Conservation (phyloP, 2,329 filamentous ascomycete genomes). For the Cyclaneusma minus region DNA sequence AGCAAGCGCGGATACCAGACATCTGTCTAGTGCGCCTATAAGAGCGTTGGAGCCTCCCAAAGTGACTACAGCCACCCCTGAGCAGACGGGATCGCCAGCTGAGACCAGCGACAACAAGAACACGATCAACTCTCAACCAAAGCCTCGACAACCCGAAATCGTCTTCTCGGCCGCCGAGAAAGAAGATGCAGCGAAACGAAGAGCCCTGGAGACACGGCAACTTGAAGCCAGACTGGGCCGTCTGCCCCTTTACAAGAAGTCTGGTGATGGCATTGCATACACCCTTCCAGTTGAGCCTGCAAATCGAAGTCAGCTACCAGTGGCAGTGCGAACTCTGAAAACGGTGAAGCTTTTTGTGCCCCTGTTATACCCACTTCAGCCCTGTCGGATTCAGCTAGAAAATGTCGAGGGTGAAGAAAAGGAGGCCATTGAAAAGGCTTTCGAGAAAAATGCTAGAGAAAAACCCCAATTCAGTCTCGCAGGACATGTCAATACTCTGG, state of each 20-base stretch:
- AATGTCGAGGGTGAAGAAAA: slow-evolving; percentile 45
- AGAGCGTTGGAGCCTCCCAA: slow-evolving; percentile 10
- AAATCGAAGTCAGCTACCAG: slow-evolving; percentile 42
- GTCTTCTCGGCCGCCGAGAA: slow-evolving; percentile 45
- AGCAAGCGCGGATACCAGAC: slow-evolving; percentile 17
- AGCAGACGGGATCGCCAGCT: background rate
- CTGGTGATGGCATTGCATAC: slow-evolving; percentile 53
- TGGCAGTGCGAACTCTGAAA: slow-evolving; percentile 42
- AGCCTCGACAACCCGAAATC: slow-evolving; percentile 6
- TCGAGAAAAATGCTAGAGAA: slow-evolving; percentile 39
- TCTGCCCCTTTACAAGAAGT: slow-evolving; percentile 49
- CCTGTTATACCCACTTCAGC: slow-evolving; percentile 54
- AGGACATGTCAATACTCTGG: slow-evolving; percentile 60
- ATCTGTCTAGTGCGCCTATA: slow-evolving; percentile 13
- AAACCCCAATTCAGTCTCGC: slow-evolving; percentile 48
- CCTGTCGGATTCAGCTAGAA: slow-evolving; percentile 48
- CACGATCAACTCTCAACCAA: slow-evolving; percentile 2
- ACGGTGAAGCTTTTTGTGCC: slow-evolving; percentile 56
- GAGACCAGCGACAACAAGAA: slow-evolving; percentile 2
- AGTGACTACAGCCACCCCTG: slow-evolving; percentile 2
- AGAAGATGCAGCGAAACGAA: slow-evolving; percentile 41
- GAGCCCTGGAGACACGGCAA: slow-evolving; percentile 53
- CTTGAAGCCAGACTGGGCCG: slow-evolving; percentile 62
- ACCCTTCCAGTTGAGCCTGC: slow-evolving; percentile 55
- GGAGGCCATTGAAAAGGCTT: slow-evolving; percentile 47